Conservation (phyloP, 169 alveolate genomes). For the Cryptosporidium ubiquitum region DNA sequence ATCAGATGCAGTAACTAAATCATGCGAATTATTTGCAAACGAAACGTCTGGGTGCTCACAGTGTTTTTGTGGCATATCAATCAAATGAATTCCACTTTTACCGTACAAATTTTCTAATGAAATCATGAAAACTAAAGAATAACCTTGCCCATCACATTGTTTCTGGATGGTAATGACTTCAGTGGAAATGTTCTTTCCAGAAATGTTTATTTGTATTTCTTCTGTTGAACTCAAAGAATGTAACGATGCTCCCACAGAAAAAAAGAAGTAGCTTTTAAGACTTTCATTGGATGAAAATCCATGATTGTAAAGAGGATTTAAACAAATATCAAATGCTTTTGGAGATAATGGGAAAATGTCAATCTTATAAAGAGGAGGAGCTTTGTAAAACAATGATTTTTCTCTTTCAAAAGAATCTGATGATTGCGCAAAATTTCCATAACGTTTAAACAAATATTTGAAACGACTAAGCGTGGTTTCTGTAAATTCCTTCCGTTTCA, state of each 20-base stretch:
- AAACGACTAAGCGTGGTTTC: background rate
- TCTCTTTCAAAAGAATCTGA: background rate
- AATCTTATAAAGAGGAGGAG: conserved; percentile 58
- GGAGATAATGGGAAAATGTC: conserved; percentile 59
- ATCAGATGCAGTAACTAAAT: conserved; percentile 82
- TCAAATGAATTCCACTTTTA: background rate
- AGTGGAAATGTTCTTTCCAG: background rate
- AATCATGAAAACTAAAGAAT: conserved; percentile 37
- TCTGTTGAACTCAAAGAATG: conserved; percentile 19
- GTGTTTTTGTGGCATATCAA: conserved; percentile 73
- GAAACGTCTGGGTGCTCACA: conserved; percentile 80
- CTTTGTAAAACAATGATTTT: conserved; percentile 17
- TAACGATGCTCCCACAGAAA: conserved; percentile 68
- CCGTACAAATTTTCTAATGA: background rate
- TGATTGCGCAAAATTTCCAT: background rate
- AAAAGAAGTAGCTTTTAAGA: background rate
- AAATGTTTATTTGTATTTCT: conserved; percentile 34
- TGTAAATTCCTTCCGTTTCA: conserved; percentile 1
- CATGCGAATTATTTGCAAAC: conserved; percentile 78
- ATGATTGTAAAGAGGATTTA: conserved; percentile 9
- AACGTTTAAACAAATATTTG: background rate
- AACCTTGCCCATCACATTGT: conserved; percentile 1
- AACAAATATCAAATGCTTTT: conserved; percentile 69
- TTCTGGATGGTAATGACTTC: background rate
- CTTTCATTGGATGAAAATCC: background rate